phyloP scores from a whole-genome alignment of 805 yeast species.

The Pichia phayaonensis region DNA sequence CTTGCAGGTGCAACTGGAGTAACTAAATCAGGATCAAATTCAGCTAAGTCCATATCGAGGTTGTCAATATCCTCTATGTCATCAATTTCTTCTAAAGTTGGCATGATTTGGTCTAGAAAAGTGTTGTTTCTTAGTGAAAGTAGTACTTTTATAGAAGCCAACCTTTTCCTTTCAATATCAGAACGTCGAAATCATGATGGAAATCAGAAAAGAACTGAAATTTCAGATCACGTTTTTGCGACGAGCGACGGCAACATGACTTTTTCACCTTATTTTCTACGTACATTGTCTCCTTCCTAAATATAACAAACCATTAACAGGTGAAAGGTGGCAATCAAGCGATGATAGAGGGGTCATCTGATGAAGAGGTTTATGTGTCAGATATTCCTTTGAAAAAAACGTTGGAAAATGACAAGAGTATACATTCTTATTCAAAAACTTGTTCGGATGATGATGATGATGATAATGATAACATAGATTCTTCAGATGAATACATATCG shows the following conservation, averaged over 20 bases:
- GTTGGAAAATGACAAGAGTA: not conserved
- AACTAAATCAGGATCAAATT: conserved; percentile 64
- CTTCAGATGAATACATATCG: not conserved
- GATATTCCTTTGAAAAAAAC: not conserved
- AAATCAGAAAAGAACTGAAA: too few species aligned
- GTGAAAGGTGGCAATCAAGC: not conserved
- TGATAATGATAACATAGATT: not conserved
- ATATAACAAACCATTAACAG: not conserved
- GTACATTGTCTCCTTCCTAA: not conserved
- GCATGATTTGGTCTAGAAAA: conserved; percentile 33
- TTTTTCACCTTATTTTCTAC: not conserved
- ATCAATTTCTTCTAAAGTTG: conserved; percentile 62
- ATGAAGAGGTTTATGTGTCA: conserved; percentile 6
- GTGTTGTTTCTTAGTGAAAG: not conserved
- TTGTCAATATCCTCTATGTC: conserved; percentile 84
- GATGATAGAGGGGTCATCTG: not conserved
- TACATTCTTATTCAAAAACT: not conserved
- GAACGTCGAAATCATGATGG: not conserved
- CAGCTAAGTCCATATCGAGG: conserved; percentile 89
- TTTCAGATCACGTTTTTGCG: not conserved
- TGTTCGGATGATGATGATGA: not conserved
- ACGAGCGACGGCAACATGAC: not conserved
- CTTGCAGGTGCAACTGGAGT: conserved; percentile 66
- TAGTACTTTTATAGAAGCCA: not conserved
- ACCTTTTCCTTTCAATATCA: too few species aligned